Base-by-base conservation (phyloP, 495 filamentous ascomycete genomes). In the Penicillium waksmanii region DNA sequence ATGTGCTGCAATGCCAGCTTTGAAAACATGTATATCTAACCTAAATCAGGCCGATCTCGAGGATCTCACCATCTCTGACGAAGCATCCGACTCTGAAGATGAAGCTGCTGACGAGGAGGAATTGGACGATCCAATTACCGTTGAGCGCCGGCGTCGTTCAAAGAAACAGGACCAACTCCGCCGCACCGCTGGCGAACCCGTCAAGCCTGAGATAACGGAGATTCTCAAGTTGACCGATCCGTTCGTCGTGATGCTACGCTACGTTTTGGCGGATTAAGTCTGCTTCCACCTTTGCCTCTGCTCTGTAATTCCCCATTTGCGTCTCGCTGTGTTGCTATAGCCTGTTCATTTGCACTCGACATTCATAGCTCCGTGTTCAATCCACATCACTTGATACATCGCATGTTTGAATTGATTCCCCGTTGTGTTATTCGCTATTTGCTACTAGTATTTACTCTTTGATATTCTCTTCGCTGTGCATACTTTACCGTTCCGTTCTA, bases 111-210 rank as follows among this genome's bases (percentile, higher is more conserved):
- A 84, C 17, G 89, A 90, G 51, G 90, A 94, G 47, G 86, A 89
- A 38, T 71, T 86, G 50, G 92, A 71, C 25, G 66, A 98, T 67
- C 92, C 93, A 1, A 96, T 98, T 58, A 87, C 86, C 40, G 89
- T 87, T 9, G 96, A 98, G 80, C 79, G 94, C 56, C 88, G 84
- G 66, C 80, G 91, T 36, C 81, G 94, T 57, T 77, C 79, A 27
- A 89, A 84, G 77, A 86, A 82, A 62, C 89, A 90, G 66, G 92
- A 96, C 64, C 84, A 87, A 44, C 79, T 98, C 38, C 83, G 91
- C 62, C 81, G 93, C 42, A 89, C 82, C 17, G 93, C 95, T 1
- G 95, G 95, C 5, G 96, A 98, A 78, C 95, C 95, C 3, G 74
- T 81, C 44, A 98, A 98, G 75, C 95, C 95, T 3, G 79, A 76